Evolutionary conservation across 2,329 filamentous ascomycete genomes (phyloP), one percentile per base, ranked within the genome.

Genomic region (Ophiostoma quercus): DNA sequence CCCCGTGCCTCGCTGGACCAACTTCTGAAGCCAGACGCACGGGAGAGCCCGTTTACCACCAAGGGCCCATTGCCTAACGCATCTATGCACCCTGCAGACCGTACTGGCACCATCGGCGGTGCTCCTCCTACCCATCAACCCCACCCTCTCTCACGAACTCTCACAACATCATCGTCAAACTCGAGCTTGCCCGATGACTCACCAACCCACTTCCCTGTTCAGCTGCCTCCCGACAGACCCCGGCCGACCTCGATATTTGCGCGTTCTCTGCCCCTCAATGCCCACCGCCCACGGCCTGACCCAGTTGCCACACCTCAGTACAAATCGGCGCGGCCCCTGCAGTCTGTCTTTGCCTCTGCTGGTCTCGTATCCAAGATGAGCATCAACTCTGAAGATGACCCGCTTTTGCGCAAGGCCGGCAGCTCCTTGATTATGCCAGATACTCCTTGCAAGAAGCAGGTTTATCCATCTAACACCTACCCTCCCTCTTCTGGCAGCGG

Each of bases 301-400:
- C 81, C 83, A 1, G 82, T 82, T 68, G 89, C 90, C 41, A 96
- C 92, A 0, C 92, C 92, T 0, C 85, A 90, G 69, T 95, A 91
- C 80, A 94, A 92, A 78, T 83, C 87, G 67, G 90, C 88, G 8
- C 92, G 89, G 76, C 90, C 94, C 29, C 85, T 91, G 70, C 89
- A 91, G 41, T 88, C 91, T 57, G 93, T 93, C 7, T 97, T 97
- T 79, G 93, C 92, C 83, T 98, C 95, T 1, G 98, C 95, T 0
- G 94, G 94, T 1, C 82, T 99, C 37, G 90, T 99, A 69, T 97
- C 95, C 12, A 99, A 99, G 81, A 92, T 96, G 79, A 96, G 95
- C 76, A 89, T 92, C 70, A 89, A 92, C 77, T 86, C 89, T 0
- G 92, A 97, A 74, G 86, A 92, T 68, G 85, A 82, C 78, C 73